phyloP scores from a whole-genome alignment of 441 rosid genomes.

The Pelargonium exstipulatum region DNA sequence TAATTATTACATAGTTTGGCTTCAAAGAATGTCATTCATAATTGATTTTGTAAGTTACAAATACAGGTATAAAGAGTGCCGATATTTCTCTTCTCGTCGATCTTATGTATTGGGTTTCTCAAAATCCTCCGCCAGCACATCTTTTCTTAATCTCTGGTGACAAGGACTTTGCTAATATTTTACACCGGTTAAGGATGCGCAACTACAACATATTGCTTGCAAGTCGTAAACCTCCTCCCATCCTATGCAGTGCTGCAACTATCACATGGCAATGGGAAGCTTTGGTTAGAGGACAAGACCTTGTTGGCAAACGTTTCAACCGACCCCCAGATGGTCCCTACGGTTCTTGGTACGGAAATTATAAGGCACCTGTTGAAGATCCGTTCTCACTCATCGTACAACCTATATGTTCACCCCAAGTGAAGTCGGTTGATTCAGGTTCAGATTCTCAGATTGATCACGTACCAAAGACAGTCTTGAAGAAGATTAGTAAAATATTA shows the following conservation, averaged over 20 bases:
- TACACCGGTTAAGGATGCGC: slow-evolving; percentile 74
- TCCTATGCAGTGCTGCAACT: slow-evolving; percentile 80
- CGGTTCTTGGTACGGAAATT: slow-evolving; percentile 87
- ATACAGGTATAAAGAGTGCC: slow-evolving; percentile 71
- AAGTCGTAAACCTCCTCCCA: slow-evolving; percentile 36
- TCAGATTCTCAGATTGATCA: slow-evolving; percentile 29
- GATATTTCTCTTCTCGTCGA: slow-evolving; percentile 64
- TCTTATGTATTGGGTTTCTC: slow-evolving; percentile 71
- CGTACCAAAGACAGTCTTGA: slow-evolving; percentile 45
- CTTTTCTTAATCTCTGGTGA: slow-evolving; percentile 74
- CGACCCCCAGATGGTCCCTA: slow-evolving; percentile 90
- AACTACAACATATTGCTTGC: slow-evolving; percentile 90
- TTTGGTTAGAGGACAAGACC: slow-evolving; percentile 43
- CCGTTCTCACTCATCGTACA: slow-evolving; percentile 44
- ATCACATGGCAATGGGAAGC: slow-evolving; percentile 80
- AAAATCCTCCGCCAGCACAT: slow-evolving; percentile 95
- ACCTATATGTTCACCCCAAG: slow-evolving; percentile 19
- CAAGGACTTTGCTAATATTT: slow-evolving; percentile 50
- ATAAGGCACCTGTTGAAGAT: slow-evolving; percentile 56
- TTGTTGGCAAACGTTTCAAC: slow-evolving; percentile 53
- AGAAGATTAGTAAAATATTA: slow-evolving; percentile 45
- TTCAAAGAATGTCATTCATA: neutral
- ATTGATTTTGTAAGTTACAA: neutral
- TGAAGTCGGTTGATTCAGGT: slow-evolving; percentile 29
- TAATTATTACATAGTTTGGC: neutral